Base-by-base conservation (phyloP, 2,329 filamentous ascomycete species). In the Monilinia laxa region DNA sequence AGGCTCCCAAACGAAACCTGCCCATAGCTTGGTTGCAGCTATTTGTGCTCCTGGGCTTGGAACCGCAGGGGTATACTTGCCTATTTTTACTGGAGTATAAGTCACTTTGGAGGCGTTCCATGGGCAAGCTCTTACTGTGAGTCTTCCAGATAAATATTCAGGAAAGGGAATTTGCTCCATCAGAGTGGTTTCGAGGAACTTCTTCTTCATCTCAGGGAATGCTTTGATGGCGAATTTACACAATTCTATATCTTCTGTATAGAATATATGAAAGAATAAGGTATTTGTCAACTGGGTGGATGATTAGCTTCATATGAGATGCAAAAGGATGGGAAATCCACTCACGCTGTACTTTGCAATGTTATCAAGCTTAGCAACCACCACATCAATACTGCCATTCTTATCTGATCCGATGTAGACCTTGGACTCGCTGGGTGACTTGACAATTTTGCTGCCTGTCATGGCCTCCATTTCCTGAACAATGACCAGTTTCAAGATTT, bases 101-200 rank as follows among this genome's bases (percentile, higher is more conserved):
- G 7, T 16, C 10, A 42, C 55, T 31, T 67, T 69, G 6, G 52
- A 38, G 0, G 42, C 23, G 23, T 68, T 40, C n/a, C 53, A 68
- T 31, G 64, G 57, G 5, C 69, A 71, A 49, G 72, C 73, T 38
- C 71, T 68, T 10, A 74, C 59, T 3, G 69, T 71, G 6, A 70
- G 25, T 4, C 69, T 63, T 49, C 64, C 55, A 7, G 58, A 28
- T 14, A 75, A 54, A 16, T 64, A 69, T 23, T 53, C 45, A 40
- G 71, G 69, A 45, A 65, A 51, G 6, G 40, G 10, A 10, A 20
- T 47, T 28, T 63, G 64, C 40, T 73, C 71, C 18, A 76, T 52
- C 2, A 76, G 55, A 18, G 74, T 76, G 23, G 70, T 75, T 54
- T 74, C 68, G 47, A 73, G 70, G 20, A 70, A 68, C 16, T 62